These are phyloP conservation scores for Turritis glabra DNA, from an alignment of 345 rosid genomes.

Conservation along the genomic window DNA sequence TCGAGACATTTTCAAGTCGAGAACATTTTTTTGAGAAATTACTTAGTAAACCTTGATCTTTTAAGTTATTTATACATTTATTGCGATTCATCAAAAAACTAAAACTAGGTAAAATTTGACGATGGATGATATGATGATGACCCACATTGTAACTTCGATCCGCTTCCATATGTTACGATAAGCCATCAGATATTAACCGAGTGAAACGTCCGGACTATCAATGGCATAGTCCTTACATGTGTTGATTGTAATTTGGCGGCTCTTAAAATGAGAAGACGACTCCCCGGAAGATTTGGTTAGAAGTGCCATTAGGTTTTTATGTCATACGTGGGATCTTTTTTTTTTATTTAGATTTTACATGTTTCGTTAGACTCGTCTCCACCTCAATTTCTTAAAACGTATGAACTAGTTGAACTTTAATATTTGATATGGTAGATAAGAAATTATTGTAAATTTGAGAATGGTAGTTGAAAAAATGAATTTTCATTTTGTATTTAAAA, in stretches of 20 bases:
- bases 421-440: background rate
- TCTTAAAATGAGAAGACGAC: background rate
- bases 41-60: no score
- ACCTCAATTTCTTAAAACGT: background rate
- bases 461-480: background rate
- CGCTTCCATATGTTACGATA: no score
- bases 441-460: background rate
- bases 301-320: background rate
- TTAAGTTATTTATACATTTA: no score
- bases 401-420: background rate
- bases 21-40: no score
- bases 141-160: no score
- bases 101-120: no score
- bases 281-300: background rate
- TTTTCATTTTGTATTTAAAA: background rate
- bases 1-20: no score
- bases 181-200: no score
- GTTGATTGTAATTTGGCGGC: background rate
- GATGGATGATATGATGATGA: no score
- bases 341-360: background rate
- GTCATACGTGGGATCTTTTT: background rate
- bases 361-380: background rate
- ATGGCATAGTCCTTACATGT: background rate
- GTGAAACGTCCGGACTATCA: background rate
- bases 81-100: no score